Percentiles rank a stretch among this genome's conserved stretches.
phyloP scores from a whole-genome alignment of 2,329 filamentous ascomycete genomes.

The Verticillium zaregamsianum region DNA sequence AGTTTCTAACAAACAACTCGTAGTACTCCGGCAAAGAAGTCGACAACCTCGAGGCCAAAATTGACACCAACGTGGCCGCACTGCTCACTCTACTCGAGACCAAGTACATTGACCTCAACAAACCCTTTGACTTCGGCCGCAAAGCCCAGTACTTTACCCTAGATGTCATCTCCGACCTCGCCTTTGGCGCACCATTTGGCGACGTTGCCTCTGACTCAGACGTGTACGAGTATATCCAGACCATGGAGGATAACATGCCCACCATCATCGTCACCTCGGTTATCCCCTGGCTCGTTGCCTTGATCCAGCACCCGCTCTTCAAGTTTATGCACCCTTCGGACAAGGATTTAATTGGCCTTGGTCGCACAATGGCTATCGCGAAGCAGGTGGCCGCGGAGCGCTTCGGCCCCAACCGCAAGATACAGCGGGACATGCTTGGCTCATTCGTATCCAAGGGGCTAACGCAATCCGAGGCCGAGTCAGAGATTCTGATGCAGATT shows the following conservation, averaged over 20 bases:
- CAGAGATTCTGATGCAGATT: conserved; percentile 39
- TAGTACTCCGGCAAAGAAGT: conserved; percentile 49
- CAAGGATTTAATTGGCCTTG: conserved; percentile 31
- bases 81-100: conserved; percentile 39
- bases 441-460: conserved; percentile 36
- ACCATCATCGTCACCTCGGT: conserved; percentile 38
- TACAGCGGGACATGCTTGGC: conserved; percentile 47
- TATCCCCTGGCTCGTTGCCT: conserved; percentile 33
- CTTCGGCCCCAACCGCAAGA: conserved; percentile 35
- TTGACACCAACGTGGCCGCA: conserved; percentile 40
- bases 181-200: conserved; percentile 43
- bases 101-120: conserved; percentile 17
- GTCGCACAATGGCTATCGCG: conserved; percentile 41
- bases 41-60: conserved; percentile 39
- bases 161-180: conserved; percentile 48
- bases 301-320: conserved; percentile 34
- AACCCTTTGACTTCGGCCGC: conserved; percentile 40
- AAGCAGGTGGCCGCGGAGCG: conserved; percentile 40
- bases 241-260: conserved; percentile 35
- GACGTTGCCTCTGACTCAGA: conserved; percentile 41
- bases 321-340: conserved; percentile 35
- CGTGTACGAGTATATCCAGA: conserved; percentile 40
- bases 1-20: background rate
- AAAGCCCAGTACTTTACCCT: conserved; percentile 48
- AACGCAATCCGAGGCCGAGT: conserved; percentile 33